These are phyloP conservation scores for Talaromyces proteolyticus DNA, from an alignment of 495 filamentous ascomycete genomes.

Conservation along the genomic window DNA sequence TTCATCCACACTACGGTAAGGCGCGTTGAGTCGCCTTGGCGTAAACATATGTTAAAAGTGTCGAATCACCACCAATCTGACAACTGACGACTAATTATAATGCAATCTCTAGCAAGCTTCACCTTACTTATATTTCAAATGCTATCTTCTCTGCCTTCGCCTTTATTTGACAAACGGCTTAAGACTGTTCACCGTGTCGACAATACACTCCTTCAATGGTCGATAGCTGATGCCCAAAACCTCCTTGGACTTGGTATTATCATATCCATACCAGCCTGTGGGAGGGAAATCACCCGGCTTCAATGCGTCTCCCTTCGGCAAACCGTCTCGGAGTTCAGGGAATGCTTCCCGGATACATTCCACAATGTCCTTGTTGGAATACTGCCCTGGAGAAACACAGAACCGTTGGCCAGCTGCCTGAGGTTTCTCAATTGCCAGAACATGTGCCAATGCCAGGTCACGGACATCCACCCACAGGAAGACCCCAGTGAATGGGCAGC, in stretches of 20 bases:
- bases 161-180: constrained; percentile 1
- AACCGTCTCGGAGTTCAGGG: constrained; percentile 44
- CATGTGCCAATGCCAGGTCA: constrained; percentile 54
- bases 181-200: constrained; percentile 37
- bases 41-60: background rate
- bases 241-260: constrained; percentile 37
- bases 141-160: background rate
- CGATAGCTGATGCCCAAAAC: constrained; percentile 45
- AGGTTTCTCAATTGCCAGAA: constrained; percentile 51
- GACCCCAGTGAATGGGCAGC: constrained; percentile 42
- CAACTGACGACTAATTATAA: background rate
- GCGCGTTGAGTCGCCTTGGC: background rate
- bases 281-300: constrained; percentile 32
- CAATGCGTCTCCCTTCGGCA: constrained; percentile 35
- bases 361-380: constrained; percentile 49
- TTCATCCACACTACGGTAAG: background rate
- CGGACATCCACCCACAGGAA: constrained; percentile 51
- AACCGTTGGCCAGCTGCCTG: constrained; percentile 56
- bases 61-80: background rate
- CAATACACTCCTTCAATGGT: constrained; percentile 38
- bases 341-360: constrained; percentile 53
- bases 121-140: constrained; percentile 2
- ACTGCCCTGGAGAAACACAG: constrained; percentile 49
- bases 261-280: constrained; percentile 30
- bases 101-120: constrained; percentile 3